Evolutionary conservation across 441 rosid species (phyloP).

Genomic region (Macaranga tanarius): DNA sequence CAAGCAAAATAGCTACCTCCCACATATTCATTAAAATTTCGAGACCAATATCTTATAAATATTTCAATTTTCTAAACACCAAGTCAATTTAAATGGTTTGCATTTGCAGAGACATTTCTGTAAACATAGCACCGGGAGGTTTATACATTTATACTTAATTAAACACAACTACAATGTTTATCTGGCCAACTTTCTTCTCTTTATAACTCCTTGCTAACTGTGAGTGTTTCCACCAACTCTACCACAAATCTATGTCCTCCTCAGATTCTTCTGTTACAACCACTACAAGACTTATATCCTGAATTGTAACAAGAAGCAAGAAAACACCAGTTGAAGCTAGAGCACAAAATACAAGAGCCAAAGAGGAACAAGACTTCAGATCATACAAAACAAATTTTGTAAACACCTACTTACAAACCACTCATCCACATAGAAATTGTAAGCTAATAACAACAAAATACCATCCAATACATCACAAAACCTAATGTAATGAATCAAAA

Average conservation of each 20-base stretch:
- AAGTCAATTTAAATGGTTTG: neutral
- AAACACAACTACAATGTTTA: neutral
- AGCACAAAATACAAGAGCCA: neutral
- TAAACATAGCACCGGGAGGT: neutral
- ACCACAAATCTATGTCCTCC: neutral
- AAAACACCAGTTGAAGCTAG: neutral
- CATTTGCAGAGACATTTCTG: neutral
- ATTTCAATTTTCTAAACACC: neutral
- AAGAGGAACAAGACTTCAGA: neutral
- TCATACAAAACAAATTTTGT: neutral
- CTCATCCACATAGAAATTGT: neutral
- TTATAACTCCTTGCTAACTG: constrained; percentile 3
- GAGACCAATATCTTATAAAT: neutral
- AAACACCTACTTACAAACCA: neutral
- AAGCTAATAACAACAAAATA: neutral
- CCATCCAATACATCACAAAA: neutral
- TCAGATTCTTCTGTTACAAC: neutral
- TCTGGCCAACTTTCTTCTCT: neutral
- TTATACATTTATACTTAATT: neutral
- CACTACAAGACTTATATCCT: neutral
- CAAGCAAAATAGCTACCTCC: neutral
- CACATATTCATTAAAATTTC: neutral
- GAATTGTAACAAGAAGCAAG: neutral
- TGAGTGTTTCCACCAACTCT: neutral
- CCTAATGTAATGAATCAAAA: constrained; percentile 3